A percentile compares a stretch with the other conserved stretches of the same genome.
phyloP scores from a whole-genome alignment of 2,329 filamentous ascomycete genomes.

The Fonsecaea pedrosoi region DNA sequence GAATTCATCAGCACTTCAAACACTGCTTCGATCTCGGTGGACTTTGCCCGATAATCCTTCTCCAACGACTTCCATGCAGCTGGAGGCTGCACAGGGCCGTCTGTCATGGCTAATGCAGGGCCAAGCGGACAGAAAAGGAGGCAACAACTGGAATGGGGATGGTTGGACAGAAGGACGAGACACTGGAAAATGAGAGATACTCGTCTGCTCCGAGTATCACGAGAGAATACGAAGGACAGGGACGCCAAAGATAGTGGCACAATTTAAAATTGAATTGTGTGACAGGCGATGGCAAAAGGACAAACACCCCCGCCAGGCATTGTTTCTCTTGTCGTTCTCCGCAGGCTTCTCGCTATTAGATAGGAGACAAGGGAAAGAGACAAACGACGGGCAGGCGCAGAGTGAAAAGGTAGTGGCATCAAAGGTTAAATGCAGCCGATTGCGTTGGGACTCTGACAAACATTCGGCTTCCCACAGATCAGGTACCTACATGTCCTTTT shows the following conservation, averaged over 20 bases:
- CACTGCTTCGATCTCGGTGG: constrained; percentile 18
- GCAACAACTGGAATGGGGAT: neutral
- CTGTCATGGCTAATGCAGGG: constrained; percentile 19
- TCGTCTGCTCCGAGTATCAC: neutral
- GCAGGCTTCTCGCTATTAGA: neutral
- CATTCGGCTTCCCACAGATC: neutral
- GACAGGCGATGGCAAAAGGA: neutral
- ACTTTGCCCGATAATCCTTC: constrained; percentile 26
- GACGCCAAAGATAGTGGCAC: constrained; percentile 4
- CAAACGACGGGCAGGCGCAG: neutral
- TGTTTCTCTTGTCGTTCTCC: neutral
- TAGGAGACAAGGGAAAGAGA: neutral
- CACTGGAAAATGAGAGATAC: neutral
- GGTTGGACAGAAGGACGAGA: neutral
- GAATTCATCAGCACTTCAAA: constrained; percentile 21
- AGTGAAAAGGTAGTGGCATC: constrained; percentile 4
- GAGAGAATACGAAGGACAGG: neutral
- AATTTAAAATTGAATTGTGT: constrained; percentile 6
- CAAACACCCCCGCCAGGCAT: neutral
- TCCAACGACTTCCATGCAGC: constrained; percentile 20
- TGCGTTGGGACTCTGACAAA: neutral
- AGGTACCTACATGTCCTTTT: neutral
- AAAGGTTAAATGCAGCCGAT: neutral
- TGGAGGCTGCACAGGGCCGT: constrained; percentile 1
- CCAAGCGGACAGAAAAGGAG: neutral